Percentiles rank a stretch among this genome's conserved stretches.
Conservation (phyloP, 306 rosid species). For the Cercis canadensis region DNA sequence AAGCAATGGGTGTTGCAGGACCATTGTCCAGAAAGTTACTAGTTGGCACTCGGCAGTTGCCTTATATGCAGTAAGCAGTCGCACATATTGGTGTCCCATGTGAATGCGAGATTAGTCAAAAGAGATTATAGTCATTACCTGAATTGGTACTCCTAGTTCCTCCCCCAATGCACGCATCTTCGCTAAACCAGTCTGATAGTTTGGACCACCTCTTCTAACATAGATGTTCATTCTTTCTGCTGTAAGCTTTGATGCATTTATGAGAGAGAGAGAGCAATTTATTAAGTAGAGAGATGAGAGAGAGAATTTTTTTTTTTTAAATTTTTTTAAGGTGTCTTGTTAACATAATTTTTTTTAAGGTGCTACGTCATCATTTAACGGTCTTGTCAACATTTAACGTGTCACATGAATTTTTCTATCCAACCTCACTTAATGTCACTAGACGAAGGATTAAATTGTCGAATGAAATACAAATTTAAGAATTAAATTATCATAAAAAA, state of each 20-base stretch:
- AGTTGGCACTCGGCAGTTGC: background rate
- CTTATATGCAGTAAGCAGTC: slow-evolving; percentile 1
- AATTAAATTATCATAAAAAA: too few relatives aligned
- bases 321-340: too few relatives aligned
- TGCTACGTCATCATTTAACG: too few relatives aligned
- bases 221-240: slow-evolving; percentile 79
- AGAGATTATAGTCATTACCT: slow-evolving; percentile 52
- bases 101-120: slow-evolving; percentile 15
- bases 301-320: too few relatives aligned
- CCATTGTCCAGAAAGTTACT: background rate
- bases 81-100: background rate
- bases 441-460: too few relatives aligned
- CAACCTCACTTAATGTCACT: too few relatives aligned
- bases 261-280: too few relatives aligned
- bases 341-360: too few relatives aligned
- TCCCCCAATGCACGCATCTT: slow-evolving; percentile 83
- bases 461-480: too few relatives aligned
- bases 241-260: slow-evolving; percentile 72
- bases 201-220: slow-evolving; percentile 94
- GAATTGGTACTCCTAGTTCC: slow-evolving; percentile 80
- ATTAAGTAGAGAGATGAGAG: too few relatives aligned
- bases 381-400: too few relatives aligned
- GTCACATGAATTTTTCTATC: too few relatives aligned
- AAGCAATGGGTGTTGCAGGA: background rate
- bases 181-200: slow-evolving; percentile 78